Percentiles rank a stretch among this genome's conserved stretches.
Conservation (phyloP, 2,329 filamentous ascomycete species). For the Pezicula neosporulosa region DNA sequence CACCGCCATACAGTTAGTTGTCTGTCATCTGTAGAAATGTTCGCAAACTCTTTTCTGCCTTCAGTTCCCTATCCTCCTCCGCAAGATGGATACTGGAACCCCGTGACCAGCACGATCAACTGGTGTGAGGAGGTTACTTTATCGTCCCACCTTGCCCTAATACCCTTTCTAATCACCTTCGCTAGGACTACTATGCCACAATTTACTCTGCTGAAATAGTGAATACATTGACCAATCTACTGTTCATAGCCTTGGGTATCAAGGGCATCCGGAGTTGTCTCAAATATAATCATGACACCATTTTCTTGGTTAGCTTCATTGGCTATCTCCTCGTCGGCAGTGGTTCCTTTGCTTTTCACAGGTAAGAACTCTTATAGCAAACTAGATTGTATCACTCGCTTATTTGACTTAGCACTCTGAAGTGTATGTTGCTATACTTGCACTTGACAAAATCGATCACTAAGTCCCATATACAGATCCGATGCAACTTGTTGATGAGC, state of each 20-base stretch:
- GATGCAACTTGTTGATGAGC: slow-evolving; percentile 68
- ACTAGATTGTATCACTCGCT: too few relatives aligned
- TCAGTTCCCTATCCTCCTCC: slow-evolving; percentile 29
- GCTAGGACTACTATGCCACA: slow-evolving; percentile 72
- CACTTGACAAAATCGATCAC: not conserved
- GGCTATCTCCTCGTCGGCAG: slow-evolving; percentile 35
- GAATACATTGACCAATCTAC: slow-evolving; percentile 76
- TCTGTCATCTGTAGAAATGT: too few relatives aligned
- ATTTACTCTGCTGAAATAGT: slow-evolving; percentile 74
- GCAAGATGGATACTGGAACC: slow-evolving; percentile 29
- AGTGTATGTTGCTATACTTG: slow-evolving; percentile 27
- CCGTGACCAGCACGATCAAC: slow-evolving; percentile 42
- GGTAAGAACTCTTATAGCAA: not conserved
- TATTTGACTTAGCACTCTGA: slow-evolving; percentile 26
- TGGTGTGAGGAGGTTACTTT: slow-evolving; percentile 72
- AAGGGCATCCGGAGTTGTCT: slow-evolving; percentile 74
- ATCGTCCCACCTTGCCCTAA: not conserved
- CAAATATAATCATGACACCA: slow-evolving; percentile 66
- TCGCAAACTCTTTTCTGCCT: slow-evolving; percentile 9
- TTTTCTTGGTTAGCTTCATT: slow-evolving; percentile 66
- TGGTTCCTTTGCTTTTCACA: slow-evolving; percentile 36
- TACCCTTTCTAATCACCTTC: not conserved
- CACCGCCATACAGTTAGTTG: too few relatives aligned
- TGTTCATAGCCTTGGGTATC: slow-evolving; percentile 76
- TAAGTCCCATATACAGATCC: slow-evolving; percentile 45